Evolutionary conservation across 2,329 filamentous ascomycete species (phyloP).

Genomic region (Dothistroma pini): DNA sequence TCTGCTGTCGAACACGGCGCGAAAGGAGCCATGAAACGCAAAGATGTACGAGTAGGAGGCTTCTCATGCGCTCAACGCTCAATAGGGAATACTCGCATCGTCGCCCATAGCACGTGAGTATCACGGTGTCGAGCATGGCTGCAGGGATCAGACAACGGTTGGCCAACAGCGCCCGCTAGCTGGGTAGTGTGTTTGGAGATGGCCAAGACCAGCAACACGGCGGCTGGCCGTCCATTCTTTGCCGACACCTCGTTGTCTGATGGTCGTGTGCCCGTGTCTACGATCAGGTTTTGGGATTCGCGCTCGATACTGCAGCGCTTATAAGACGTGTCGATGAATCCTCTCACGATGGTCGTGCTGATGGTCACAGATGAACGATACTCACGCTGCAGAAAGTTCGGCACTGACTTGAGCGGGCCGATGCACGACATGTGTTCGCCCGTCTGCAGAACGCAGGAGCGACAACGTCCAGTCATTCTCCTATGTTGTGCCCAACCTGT

Average conservation of each 20-base stretch:
- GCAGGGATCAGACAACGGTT: constrained; percentile 10
- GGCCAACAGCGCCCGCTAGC: constrained; percentile 5
- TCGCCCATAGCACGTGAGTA: background rate
- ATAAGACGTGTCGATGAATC: background rate
- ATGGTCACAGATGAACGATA: background rate
- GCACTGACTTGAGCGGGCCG: background rate
- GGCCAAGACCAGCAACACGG: background rate
- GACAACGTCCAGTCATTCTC: constrained; percentile 1
- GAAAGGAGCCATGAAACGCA: constrained; percentile 2
- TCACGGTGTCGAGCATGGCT: constrained; percentile 5
- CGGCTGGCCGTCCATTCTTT: constrained; percentile 3
- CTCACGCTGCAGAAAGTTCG: background rate
- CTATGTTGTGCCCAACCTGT: background rate
- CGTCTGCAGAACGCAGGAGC: background rate
- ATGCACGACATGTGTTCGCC: background rate
- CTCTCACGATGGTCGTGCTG: background rate
- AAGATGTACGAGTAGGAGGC: background rate
- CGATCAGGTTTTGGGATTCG: background rate
- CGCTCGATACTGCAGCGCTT: background rate
- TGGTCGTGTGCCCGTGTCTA: background rate
- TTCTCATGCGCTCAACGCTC: background rate
- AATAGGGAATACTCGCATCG: constrained; percentile 1
- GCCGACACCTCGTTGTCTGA: background rate
- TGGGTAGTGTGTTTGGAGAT: background rate
- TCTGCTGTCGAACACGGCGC: background rate